Evolutionary conservation across 352 stramenopile genomes (phyloP).

Genomic region (Phytophthora parvispora): DNA sequence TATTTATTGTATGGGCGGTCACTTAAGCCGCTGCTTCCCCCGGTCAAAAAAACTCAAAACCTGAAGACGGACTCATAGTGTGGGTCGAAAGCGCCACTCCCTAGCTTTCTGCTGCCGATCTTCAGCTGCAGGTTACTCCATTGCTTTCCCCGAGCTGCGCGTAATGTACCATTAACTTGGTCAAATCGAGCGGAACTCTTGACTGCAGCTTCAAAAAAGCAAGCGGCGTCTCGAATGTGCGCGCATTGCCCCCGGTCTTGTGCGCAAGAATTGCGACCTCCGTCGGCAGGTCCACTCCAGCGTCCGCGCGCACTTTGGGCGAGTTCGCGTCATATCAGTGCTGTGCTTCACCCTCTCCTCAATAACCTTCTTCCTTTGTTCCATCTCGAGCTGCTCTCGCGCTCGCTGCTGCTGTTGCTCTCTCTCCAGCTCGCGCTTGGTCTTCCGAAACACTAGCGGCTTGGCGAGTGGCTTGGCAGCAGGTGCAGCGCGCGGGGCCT

Average conservation of each 20-base stretch:
- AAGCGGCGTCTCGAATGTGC: slow-evolving; percentile 42
- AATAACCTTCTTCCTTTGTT: slow-evolving; percentile 26
- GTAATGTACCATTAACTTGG: neutral
- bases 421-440: slow-evolving; percentile 60
- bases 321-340: neutral
- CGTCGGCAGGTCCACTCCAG: slow-evolving; percentile 33
- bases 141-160: too few species aligned
- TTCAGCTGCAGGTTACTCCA: too few species aligned
- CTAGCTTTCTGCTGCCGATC: too few species aligned
- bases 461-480: slow-evolving; percentile 31
- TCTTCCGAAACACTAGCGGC: slow-evolving; percentile 62
- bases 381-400: slow-evolving; percentile 21
- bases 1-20: slow-evolving; percentile 34
- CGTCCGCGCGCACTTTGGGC: slow-evolving; percentile 26
- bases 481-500: slow-evolving; percentile 3
- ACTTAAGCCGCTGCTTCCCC: slow-evolving; percentile 3
- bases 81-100: too few species aligned
- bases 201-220: slow-evolving; percentile 42
- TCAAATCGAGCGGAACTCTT: neutral
- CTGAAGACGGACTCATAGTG: slow-evolving; percentile 23
- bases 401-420: slow-evolving; percentile 39
- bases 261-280: slow-evolving; percentile 9
- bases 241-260: slow-evolving; percentile 23
- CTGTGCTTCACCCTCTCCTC: neutral
- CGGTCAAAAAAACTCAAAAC: slow-evolving; percentile 24